These are phyloP conservation scores for Alternaria novae-zelandiae DNA, from an alignment of 2,329 filamentous ascomycete species.

Conservation along the genomic window DNA sequence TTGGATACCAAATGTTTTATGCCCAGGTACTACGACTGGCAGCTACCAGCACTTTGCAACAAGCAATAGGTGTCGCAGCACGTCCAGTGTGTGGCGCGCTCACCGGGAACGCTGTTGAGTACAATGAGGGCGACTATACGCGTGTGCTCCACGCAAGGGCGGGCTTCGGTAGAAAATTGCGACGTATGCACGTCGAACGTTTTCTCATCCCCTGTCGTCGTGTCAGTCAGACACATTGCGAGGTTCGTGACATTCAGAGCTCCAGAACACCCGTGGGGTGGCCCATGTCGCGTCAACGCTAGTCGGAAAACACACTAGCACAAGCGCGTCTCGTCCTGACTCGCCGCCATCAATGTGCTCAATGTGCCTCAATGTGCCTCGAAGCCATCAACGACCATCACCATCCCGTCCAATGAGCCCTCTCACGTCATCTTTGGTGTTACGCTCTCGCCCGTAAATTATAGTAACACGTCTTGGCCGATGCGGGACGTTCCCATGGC, in stretches of 20 bases:
- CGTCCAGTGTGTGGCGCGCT: background rate
- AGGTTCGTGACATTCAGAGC: background rate
- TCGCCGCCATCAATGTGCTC: constrained; percentile 26
- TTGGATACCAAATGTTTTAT: background rate
- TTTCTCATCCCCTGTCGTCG: background rate
- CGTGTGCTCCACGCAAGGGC: background rate
- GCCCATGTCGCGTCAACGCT: background rate
- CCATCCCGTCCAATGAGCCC: background rate
- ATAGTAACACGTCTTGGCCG: background rate
- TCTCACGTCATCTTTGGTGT: background rate
- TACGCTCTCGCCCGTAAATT: background rate
- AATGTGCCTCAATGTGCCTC: constrained; percentile 20
- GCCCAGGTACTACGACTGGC: background rate
- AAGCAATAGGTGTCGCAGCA: background rate
- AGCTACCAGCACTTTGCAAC: background rate
- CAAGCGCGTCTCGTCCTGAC: background rate
- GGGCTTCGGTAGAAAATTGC: background rate
- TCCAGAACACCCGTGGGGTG: background rate
- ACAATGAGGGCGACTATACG: background rate
- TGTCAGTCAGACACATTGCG: background rate
- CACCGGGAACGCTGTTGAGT: background rate
- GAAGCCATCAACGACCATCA: constrained; percentile 1
- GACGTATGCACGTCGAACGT: background rate
- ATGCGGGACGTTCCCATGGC: background rate
- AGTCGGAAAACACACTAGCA: background rate